Conservation (phyloP, 306 rosid genomes). For the Ochetophila trinervis region DNA sequence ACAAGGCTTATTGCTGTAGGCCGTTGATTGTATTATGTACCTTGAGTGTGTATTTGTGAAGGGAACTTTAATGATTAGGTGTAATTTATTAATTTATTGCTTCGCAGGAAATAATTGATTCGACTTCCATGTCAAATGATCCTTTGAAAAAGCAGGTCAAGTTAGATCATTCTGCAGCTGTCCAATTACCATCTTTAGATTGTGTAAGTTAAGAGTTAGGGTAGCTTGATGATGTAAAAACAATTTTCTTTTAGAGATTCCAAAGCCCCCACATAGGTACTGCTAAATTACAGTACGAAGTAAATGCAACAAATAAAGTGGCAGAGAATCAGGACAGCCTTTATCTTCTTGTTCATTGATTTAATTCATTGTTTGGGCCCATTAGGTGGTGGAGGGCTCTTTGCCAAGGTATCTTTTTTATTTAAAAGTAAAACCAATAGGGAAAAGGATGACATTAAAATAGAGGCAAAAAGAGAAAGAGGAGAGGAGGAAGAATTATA, state of each 20-base stretch:
- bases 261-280: background rate
- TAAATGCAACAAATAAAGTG: background rate
- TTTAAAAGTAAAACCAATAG: background rate
- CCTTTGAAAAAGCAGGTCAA: conserved; percentile 48
- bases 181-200: conserved; percentile 25
- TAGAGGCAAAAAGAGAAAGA: background rate
- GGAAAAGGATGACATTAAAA: background rate
- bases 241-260: background rate
- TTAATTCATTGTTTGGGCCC: background rate
- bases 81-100: conserved; percentile 3
- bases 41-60: background rate
- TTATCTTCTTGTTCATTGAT: background rate
- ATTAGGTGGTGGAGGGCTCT: background rate
- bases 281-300: conserved; percentile 3
- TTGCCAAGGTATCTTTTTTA: background rate
- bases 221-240: conserved; percentile 13
- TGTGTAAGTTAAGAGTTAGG: conserved; percentile 43
- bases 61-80: background rate
- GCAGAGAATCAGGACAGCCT: background rate
- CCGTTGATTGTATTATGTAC: background rate
- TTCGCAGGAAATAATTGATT: conserved; percentile 32
- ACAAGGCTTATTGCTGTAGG: background rate
- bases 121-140: conserved; percentile 29
- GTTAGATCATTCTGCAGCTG: conserved; percentile 30
- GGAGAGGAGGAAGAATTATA: no score